Percentiles rank a stretch among this genome's conserved stretches.
Conservation (phyloP, 192 early-diverging fungal species). For the Backusella tuberculispora region DNA sequence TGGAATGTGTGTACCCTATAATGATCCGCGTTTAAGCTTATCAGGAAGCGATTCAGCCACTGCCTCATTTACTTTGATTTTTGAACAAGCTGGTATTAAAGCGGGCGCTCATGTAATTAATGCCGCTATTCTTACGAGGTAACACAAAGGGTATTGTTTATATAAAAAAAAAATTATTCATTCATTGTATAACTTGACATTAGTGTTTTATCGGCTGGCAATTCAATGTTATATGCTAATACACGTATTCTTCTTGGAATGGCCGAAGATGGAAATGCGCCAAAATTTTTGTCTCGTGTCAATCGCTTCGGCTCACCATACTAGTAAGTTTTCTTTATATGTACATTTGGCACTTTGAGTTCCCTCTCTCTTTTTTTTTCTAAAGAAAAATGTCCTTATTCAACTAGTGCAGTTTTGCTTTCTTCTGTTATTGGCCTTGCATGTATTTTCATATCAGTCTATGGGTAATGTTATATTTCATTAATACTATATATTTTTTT, state of each 20-base stretch:
- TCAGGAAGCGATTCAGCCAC: constrained; percentile 48
- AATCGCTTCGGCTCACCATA: constrained; percentile 64
- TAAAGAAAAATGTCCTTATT: too few species aligned
- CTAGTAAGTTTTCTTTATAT: constrained; percentile 3
- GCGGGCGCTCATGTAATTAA: constrained; percentile 69
- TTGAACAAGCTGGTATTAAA: constrained; percentile 58
- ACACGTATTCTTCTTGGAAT: constrained; percentile 76
- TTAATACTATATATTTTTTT: too few species aligned
- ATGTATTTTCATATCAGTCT: constrained; percentile 55
- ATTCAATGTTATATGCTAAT: constrained; percentile 80
- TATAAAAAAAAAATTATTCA: too few species aligned
- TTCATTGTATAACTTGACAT: too few species aligned
- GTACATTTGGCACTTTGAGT: too few species aligned
- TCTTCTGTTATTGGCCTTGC: constrained; percentile 58
- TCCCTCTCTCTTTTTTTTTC: not conserved
- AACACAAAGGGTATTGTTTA: constrained; percentile 24
- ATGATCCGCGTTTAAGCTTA: constrained; percentile 53
- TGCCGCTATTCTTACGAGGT: constrained; percentile 56
- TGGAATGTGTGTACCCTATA: constrained; percentile 72
- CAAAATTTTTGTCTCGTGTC: constrained; percentile 56
- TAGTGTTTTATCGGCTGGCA: constrained; percentile 70
- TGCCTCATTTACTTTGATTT: constrained; percentile 68
- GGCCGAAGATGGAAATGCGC: constrained; percentile 74
- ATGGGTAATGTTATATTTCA: too few species aligned
- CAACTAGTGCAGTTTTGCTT: constrained; percentile 44